Percentiles rank a stretch among this genome's conserved stretches.
Conservation (phyloP, 202 grass and related monocot genomes). For the Panicum virgatum region DNA sequence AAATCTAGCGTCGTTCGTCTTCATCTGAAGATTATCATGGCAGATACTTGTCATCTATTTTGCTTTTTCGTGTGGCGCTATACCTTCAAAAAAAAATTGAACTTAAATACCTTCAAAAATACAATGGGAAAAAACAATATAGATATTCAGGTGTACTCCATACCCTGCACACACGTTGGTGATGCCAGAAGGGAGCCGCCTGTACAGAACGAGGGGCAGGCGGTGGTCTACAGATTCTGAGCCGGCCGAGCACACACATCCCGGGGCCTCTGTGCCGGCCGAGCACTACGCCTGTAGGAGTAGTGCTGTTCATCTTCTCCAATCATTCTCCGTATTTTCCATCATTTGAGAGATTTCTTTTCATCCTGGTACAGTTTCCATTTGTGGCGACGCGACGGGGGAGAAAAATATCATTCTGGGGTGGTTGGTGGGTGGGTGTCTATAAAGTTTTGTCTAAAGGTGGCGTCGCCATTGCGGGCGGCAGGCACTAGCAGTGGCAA, state of each 20-base stretch:
- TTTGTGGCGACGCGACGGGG: slow-evolving; percentile 4
- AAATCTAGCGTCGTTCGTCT: neutral
- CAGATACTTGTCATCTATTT: neutral
- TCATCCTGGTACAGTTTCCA: slow-evolving; percentile 4
- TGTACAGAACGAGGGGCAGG: slow-evolving; percentile 23
- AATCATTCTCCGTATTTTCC: neutral
- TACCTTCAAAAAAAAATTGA: neutral
- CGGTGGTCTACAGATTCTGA: slow-evolving; percentile 20
- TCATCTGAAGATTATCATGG: neutral
- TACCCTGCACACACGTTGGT: neutral
- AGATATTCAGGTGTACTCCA: neutral
- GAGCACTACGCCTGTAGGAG: too few relatives aligned
- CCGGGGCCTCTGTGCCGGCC: neutral
- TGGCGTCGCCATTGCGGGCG: slow-evolving; percentile 24
- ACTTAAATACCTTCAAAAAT: too few relatives aligned
- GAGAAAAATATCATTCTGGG: slow-evolving; percentile 3
- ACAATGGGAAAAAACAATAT: neutral
- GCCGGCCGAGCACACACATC: neutral
- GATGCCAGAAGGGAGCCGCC: neutral
- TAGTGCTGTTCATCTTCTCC: slow-evolving; percentile 11
- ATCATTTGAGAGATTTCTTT: neutral
- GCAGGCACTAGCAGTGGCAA: neutral
- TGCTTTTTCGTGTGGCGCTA: neutral
- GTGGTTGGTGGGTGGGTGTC: neutral
- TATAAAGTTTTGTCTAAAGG: slow-evolving; percentile 49